phyloP scores from a whole-genome alignment of 176 grass and related monocot genomes.

The Pontederia paniculata region DNA sequence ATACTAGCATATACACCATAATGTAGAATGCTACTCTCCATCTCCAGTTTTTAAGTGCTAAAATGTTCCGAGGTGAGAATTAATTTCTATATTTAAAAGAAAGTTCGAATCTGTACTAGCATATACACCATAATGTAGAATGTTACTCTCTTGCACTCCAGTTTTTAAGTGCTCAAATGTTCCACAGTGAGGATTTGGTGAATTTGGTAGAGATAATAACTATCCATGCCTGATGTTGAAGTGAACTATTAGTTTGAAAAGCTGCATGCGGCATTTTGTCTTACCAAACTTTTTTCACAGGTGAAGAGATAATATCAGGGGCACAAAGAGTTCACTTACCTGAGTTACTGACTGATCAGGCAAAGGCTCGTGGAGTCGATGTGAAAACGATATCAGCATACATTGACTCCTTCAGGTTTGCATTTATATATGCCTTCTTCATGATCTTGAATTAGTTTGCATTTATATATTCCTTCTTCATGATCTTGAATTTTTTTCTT shows the following conservation, averaged over 20 bases:
- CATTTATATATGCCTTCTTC: neutral
- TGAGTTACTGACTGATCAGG: constrained; percentile 60
- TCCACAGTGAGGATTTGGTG: too few species aligned
- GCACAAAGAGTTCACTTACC: constrained; percentile 81
- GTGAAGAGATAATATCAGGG: constrained; percentile 90
- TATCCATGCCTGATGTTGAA: neutral
- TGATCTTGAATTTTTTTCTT: neutral
- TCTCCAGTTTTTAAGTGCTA: too few species aligned
- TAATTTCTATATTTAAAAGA: neutral
- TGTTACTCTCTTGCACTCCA: too few species aligned
- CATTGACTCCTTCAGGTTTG: constrained; percentile 71
- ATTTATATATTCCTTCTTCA: neutral
- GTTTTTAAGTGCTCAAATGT: too few species aligned
- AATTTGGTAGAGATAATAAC: too few species aligned
- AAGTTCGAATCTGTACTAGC: too few species aligned
- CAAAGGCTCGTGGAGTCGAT: constrained; percentile 73
- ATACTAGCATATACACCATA: too few species aligned
- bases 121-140: too few species aligned
- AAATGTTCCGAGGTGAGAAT: constrained; percentile 44
- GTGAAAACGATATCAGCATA: constrained; percentile 59
- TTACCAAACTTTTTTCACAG: constrained; percentile 16
- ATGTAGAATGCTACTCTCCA: too few species aligned
- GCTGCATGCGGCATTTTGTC: neutral
- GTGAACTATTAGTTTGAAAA: neutral
- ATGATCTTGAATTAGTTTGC: neutral